These are phyloP conservation scores for Boletus coccyginus DNA, from an alignment of 768 basidiomycete species.

Conservation along the genomic window DNA sequence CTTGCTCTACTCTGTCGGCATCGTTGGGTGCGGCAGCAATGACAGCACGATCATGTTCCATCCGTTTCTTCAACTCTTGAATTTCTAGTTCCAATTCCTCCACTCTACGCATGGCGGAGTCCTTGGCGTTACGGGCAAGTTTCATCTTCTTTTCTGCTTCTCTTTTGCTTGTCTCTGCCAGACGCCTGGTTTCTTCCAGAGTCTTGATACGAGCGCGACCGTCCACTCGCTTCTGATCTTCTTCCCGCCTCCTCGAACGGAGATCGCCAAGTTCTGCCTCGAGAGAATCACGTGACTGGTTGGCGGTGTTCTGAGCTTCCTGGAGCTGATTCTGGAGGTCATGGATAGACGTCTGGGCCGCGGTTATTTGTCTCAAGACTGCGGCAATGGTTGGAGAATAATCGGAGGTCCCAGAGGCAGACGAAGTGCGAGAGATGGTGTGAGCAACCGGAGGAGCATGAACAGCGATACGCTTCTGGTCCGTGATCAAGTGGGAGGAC, in stretches of 20 bases:
- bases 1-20: constrained; percentile 45
- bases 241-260: constrained; percentile 73
- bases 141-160: constrained; percentile 90
- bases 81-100: constrained; percentile 64
- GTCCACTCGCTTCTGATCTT: constrained; percentile 77
- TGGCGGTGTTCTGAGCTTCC: constrained; percentile 54
- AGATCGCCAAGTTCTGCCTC: constrained; percentile 71
- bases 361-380: constrained; percentile 69
- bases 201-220: constrained; percentile 79
- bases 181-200: constrained; percentile 83
- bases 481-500: constrained; percentile 16
- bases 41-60: constrained; percentile 52
- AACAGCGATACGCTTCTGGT: constrained; percentile 27
- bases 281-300: constrained; percentile 61
- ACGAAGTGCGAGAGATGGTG: constrained; percentile 23
- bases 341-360: constrained; percentile 55
- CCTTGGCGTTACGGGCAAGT: constrained; percentile 59
- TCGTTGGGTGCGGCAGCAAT: constrained; percentile 44
- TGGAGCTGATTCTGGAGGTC: constrained; percentile 71
- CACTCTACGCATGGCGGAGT: constrained; percentile 57
- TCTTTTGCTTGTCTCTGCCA: constrained; percentile 72
- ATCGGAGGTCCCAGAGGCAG: constrained; percentile 40
- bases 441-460: constrained; percentile 27
- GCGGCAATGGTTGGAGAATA: constrained; percentile 71
- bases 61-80: constrained; percentile 48